Conservation (phyloP, 306 rosid species). For the Lagenaria siceraria region DNA sequence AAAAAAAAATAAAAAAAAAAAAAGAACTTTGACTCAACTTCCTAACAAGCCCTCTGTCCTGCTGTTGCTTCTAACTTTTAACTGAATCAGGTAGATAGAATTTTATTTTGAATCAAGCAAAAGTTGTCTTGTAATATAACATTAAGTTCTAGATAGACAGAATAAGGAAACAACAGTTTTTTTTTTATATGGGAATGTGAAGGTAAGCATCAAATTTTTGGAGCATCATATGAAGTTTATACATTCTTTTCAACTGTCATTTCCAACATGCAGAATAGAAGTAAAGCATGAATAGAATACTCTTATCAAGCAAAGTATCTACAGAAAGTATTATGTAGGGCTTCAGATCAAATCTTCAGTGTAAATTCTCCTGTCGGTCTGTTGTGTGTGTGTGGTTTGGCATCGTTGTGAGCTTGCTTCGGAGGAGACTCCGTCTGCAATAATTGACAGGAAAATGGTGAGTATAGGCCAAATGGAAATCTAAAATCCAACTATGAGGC, state of each 20-base stretch:
- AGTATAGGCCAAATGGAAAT: neutral
- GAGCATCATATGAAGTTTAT: neutral
- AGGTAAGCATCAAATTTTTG: neutral
- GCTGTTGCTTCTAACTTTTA: neutral
- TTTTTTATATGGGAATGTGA: neutral
- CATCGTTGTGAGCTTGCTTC: neutral
- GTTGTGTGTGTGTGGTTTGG: neutral
- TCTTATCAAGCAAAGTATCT: conserved; percentile 15
- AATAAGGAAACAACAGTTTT: neutral
- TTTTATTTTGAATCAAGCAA: neutral
- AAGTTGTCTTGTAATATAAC: neutral
- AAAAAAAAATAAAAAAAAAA: no score
- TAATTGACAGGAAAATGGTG: neutral
- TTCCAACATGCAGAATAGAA: neutral
- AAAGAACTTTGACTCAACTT: neutral
- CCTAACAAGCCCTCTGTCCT: neutral
- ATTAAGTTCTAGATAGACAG: neutral
- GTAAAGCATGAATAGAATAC: neutral
- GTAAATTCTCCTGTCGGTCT: neutral
- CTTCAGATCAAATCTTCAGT: conserved; percentile 12
- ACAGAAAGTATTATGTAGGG: conserved; percentile 8
- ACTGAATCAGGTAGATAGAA: neutral
- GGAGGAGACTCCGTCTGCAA: neutral
- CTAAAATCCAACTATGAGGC: neutral
- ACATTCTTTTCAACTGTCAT: neutral